Conservation (phyloP, 495 filamentous ascomycete genomes). For the Tuber aestivum region DNA sequence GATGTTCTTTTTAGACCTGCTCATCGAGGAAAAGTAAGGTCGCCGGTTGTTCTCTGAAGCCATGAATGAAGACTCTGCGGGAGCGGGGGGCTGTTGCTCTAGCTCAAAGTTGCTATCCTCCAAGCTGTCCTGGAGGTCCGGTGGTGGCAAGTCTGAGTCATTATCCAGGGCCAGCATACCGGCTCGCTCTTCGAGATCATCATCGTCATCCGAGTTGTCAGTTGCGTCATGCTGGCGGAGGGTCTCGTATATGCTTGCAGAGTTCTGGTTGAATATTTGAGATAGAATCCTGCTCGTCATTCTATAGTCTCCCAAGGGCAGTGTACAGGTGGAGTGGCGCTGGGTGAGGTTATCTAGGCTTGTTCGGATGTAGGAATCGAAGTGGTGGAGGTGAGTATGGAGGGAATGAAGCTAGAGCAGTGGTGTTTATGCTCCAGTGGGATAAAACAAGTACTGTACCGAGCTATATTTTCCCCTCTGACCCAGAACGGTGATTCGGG, state of each 20-base stretch:
- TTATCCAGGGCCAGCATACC: conserved; percentile 47
- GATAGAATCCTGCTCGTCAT: conserved; percentile 41
- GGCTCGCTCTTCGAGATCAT: conserved; percentile 61
- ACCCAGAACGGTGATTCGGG: neutral
- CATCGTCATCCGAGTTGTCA: conserved; percentile 37
- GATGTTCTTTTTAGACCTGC: conserved; percentile 34
- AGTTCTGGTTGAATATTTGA: conserved; percentile 41
- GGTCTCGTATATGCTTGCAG: conserved; percentile 40
- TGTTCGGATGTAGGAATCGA: neutral
- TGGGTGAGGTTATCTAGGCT: neutral
- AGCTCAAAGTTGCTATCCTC: conserved; percentile 49
- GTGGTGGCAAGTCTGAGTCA: conserved; percentile 49
- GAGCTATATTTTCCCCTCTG: neutral
- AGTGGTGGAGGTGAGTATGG: neutral
- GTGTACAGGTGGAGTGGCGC: neutral
- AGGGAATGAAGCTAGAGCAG: neutral
- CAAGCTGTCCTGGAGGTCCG: conserved; percentile 61
- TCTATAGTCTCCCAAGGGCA: neutral
- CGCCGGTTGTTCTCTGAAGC: conserved; percentile 24
- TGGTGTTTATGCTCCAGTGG: neutral
- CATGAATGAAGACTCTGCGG: conserved; percentile 32
- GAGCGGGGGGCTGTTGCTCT: conserved; percentile 31
- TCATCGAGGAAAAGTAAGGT: conserved; percentile 34
- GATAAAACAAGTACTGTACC: neutral
- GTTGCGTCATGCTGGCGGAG: conserved; percentile 37